These are phyloP conservation scores for Ogataea philodendri DNA, from an alignment of 805 yeast genomes.

Conservation along the genomic window DNA sequence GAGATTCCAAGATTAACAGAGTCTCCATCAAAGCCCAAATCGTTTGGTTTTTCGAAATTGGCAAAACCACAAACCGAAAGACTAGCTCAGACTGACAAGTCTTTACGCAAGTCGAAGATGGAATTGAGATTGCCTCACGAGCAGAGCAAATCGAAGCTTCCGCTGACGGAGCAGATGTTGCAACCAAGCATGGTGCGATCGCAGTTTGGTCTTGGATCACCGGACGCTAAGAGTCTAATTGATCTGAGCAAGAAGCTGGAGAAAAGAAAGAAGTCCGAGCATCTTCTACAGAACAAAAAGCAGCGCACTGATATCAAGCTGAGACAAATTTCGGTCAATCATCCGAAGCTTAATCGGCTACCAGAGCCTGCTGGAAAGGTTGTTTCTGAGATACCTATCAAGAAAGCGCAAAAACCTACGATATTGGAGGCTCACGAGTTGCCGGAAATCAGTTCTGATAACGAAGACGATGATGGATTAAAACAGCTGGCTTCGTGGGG, in stretches of 20 bases:
- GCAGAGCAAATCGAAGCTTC: slow-evolving; percentile 14
- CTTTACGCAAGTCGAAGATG: slow-evolving; percentile 7
- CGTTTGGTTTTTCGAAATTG: no score
- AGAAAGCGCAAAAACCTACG: background rate
- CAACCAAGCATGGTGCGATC: slow-evolving; percentile 15
- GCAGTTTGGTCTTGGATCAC: slow-evolving; percentile 12
- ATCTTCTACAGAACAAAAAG: slow-evolving; percentile 14
- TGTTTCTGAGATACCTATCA: slow-evolving; percentile 1
- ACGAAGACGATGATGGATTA: slow-evolving; percentile 21
- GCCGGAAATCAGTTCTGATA: slow-evolving; percentile 28
- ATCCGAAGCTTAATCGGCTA: slow-evolving; percentile 19
- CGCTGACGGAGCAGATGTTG: slow-evolving; percentile 29
- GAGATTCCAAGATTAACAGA: slow-evolving; percentile 1
- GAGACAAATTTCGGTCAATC: slow-evolving; percentile 19
- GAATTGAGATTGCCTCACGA: slow-evolving; percentile 7
- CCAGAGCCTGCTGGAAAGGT: slow-evolving; percentile 4
- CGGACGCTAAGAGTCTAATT: slow-evolving; percentile 19
- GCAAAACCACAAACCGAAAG: slow-evolving; percentile 17
- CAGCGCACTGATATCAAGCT: slow-evolving; percentile 14
- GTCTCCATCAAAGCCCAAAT: slow-evolving; percentile 10
- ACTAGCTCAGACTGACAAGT: slow-evolving; percentile 6
- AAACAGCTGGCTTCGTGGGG: slow-evolving; percentile 30
- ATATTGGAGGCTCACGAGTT: slow-evolving; percentile 11
- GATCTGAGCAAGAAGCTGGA: slow-evolving; percentile 22
- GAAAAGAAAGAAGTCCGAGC: slow-evolving; percentile 20